phyloP scores from a whole-genome alignment of 2,329 filamentous ascomycete genomes.

The Pseudogymnoascus sp. region DNA sequence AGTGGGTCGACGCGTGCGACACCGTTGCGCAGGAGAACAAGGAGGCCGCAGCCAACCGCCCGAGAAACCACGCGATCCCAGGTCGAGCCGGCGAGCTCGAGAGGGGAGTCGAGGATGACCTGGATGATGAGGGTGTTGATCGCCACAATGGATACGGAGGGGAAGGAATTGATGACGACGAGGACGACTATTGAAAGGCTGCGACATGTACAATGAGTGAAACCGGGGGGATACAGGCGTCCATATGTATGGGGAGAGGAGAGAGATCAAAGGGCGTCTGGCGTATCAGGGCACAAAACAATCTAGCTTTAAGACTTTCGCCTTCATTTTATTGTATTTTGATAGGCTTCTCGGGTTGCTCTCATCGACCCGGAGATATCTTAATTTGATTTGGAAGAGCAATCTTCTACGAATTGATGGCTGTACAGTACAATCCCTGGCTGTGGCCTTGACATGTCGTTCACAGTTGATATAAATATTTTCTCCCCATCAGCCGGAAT shows the following conservation, averaged over 20 bases:
- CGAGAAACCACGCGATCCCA: not conserved
- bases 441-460: not conserved
- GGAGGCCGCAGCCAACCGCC: constrained; percentile 22
- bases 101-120: constrained; percentile 21
- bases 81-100: constrained; percentile 2
- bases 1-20: constrained; percentile 95
- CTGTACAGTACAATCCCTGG: not conserved
- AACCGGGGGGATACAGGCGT: not conserved
- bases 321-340: constrained; percentile 5
- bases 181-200: constrained; percentile 45
- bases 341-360: constrained; percentile 2
- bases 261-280: constrained; percentile 1
- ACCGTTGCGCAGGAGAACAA: constrained; percentile 57
- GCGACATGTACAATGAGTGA: not conserved
- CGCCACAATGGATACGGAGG: constrained; percentile 40
- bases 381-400: constrained; percentile 2
- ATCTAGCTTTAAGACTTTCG: constrained; percentile 6
- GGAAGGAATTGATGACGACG: constrained; percentile 45
- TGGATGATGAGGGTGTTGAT: constrained; percentile 24
- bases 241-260: not conserved
- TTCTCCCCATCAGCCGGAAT: not conserved
- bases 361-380: not conserved
- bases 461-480: not conserved
- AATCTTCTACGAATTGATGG: constrained; percentile 3
- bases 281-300: constrained; percentile 1